Percentiles rank a stretch among this genome's conserved stretches.
Conservation (phyloP, 768 basidiomycete species). For the Suillus brevipes region DNA sequence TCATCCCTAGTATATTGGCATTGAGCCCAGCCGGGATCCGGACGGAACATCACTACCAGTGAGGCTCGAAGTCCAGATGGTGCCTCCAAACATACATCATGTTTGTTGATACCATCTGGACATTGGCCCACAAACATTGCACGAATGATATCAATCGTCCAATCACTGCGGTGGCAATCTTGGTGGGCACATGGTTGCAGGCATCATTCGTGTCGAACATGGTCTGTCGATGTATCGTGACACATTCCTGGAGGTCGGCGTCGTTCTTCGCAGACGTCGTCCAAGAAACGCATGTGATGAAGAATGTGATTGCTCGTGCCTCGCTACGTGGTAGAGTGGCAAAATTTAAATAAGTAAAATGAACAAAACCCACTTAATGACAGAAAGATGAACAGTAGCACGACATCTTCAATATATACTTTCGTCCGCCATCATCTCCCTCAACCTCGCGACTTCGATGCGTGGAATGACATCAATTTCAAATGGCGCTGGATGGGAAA, state of each 20-base stretch:
- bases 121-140: neutral
- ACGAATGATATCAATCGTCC: neutral
- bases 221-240: slow-evolving; percentile 23
- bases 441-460: slow-evolving; percentile 17
- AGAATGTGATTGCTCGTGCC: slow-evolving; percentile 15
- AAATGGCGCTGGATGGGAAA: slow-evolving; percentile 59
- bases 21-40: too few relatives aligned
- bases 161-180: neutral
- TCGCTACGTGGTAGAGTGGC: too few relatives aligned
- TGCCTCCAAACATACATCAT: neutral
- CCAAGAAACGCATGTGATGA: slow-evolving; percentile 25
- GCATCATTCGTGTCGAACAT: neutral
- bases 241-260: slow-evolving; percentile 20
- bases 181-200: neutral
- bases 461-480: slow-evolving; percentile 54
- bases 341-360: neutral
- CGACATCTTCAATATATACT: neutral
- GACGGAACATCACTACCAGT: too few relatives aligned
- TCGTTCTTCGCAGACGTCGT: slow-evolving; percentile 23
- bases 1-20: too few relatives aligned
- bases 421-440: slow-evolving; percentile 14
- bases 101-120: neutral
- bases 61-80: too few relatives aligned
- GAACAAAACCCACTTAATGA: neutral
- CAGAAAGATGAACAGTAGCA: neutral